Evolutionary conservation across 2,329 filamentous ascomycete species (phyloP), one percentile per base, ranked within the genome.

Genomic region (Botrytis porri): DNA sequence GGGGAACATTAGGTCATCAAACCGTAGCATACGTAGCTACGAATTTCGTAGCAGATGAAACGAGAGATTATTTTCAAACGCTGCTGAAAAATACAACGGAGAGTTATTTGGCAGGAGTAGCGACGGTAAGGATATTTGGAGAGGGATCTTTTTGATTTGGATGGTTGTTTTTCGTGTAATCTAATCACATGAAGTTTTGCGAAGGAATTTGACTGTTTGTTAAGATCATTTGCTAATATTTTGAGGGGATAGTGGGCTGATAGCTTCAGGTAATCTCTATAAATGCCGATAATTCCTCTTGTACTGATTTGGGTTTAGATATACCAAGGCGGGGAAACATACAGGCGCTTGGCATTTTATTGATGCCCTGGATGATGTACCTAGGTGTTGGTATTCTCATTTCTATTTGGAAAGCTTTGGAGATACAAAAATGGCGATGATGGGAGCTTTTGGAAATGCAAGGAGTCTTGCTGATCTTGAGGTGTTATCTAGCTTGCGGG

Each of bases 341-440:
- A 88, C 87, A 14, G 87, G 85, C 75, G 86, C 85, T 48, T 90
- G 90, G 81, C 90, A 92, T 84, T 92, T 89, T 82, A 92, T 92
- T 81, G 90, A 92, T 80, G 89, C 89, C 74, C 86, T 90, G 77
- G 90, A 92, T 81, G 81, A 82, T 77, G 90, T 90, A 72, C 89
- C 89, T 1, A 78, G 78, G 25, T 65, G 70, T 71, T 29, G 37
- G 70, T 71, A 54, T 12, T 59, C 29, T 66, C 22, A 25, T 29
- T 18, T 35, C 14, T 8, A n/a, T 39, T 32, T 18, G 51, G 51
- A 57, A 16, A 2, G 20, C 8, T 16, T 25, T n/a, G 29, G 29
- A 29, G 51, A 22, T 57, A 16, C 10, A 6, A 14, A 29, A 32
- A 9, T 1, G 20, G 20, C 25, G 60, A n/a, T 2, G 1, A 54